Evolutionary conservation across 352 stramenopile species (phyloP).

Genomic region (Globisporangium cystogenes): DNA sequence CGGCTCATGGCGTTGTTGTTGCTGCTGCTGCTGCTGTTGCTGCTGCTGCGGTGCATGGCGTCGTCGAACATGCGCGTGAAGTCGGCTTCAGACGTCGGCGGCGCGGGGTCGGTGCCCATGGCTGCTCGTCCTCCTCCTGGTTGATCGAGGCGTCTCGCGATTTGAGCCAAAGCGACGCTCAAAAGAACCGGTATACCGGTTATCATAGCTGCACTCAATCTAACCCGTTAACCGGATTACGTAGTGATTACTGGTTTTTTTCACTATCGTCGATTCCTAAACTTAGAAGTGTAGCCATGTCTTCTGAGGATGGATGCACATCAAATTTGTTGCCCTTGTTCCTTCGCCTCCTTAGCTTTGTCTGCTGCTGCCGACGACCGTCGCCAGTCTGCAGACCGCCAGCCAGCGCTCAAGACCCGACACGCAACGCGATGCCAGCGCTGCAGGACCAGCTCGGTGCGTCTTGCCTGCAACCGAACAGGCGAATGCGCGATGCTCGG

Average conservation of each 20-base stretch:
- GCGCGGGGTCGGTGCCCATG: background rate
- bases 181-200: no score
- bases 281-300: no score
- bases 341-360: no score
- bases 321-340: background rate
- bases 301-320: no score
- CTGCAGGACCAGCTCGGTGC: slow-evolving; percentile 38
- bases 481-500: background rate
- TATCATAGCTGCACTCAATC: no score
- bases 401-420: background rate
- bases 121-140: no score
- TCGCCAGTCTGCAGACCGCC: background rate
- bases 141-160: no score
- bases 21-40: slow-evolving; percentile 3
- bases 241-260: no score
- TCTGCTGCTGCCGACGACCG: no score
- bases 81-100: slow-evolving; percentile 27
- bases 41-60: slow-evolving; percentile 25
- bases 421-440: slow-evolving; percentile 21
- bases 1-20: slow-evolving; percentile 19
- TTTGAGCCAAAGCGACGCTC: no score
- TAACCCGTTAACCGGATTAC: no score
- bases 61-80: slow-evolving; percentile 43
- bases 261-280: no score
- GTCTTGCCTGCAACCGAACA: background rate